Conservation (phyloP, 192 early-diverging fungal genomes). For the Backusella parvicylindrica region DNA sequence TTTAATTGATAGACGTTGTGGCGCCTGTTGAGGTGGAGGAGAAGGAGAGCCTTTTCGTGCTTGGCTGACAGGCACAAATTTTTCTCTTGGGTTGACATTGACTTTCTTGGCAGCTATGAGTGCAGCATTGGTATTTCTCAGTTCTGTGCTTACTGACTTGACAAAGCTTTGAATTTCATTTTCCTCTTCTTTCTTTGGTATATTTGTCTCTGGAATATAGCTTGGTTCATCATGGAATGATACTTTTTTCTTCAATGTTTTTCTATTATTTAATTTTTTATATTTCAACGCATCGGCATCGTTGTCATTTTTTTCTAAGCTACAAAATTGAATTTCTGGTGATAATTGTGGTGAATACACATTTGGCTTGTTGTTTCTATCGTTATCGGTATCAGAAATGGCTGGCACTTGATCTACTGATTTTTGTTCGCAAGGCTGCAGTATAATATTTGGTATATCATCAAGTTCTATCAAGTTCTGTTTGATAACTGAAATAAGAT, state of each 20-base stretch:
- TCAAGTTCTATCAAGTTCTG: background rate
- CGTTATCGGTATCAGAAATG: background rate
- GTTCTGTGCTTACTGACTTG: background rate
- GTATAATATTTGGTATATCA: background rate
- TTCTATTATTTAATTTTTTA: background rate
- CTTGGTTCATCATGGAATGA: background rate
- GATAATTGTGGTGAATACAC: conserved; percentile 10
- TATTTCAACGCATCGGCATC: background rate
- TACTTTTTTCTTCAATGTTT: conserved; percentile 5
- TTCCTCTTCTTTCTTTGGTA: background rate
- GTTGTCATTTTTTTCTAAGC: background rate
- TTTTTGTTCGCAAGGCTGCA: background rate
- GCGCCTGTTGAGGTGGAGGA: background rate
- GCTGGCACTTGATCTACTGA: background rate
- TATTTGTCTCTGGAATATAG: background rate
- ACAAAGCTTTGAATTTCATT: background rate
- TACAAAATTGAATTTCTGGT: background rate
- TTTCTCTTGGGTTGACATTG: background rate
- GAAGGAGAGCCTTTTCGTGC: background rate
- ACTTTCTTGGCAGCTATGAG: background rate
- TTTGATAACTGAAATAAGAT: background rate
- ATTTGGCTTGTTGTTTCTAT: background rate
- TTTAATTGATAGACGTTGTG: conserved; percentile 4
- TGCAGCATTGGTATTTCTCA: background rate
- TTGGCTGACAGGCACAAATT: background rate